Evolutionary conservation across 2,329 filamentous ascomycete species (phyloP).

Genomic region (Sporothrix globosa): DNA sequence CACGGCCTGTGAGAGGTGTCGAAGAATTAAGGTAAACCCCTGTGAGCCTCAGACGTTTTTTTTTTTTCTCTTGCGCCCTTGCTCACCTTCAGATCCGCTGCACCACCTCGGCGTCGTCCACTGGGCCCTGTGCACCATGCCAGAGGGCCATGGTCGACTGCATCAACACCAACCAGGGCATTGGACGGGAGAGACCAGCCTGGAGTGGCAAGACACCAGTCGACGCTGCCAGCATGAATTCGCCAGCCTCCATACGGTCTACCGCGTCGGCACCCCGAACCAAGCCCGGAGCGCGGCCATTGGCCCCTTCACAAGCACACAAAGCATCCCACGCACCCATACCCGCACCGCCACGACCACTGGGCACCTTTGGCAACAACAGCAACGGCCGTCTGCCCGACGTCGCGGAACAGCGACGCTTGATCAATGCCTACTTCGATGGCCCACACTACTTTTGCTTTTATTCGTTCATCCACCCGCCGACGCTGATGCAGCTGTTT

Average conservation of each 20-base stretch:
- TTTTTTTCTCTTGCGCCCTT: too few relatives aligned
- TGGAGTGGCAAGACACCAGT: neutral
- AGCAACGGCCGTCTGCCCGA: neutral
- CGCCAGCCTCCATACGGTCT: neutral
- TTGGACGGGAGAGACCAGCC: neutral
- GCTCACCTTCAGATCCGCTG: slow-evolving; percentile 16
- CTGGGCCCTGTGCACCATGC: slow-evolving; percentile 1
- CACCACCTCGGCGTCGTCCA: neutral
- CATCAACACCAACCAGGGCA: slow-evolving; percentile 22
- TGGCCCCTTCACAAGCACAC: neutral
- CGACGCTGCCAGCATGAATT: neutral
- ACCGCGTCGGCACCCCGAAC: neutral
- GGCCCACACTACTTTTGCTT: slow-evolving; percentile 30
- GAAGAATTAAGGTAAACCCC: slow-evolving; percentile 9
- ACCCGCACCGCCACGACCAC: neutral
- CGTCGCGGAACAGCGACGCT: slow-evolving; percentile 14
- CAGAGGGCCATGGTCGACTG: slow-evolving; percentile 14
- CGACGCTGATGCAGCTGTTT: slow-evolving; percentile 29
- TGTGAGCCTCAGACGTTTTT: too few relatives aligned
- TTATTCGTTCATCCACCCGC: slow-evolving; percentile 28
- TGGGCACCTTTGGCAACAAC: too few relatives aligned
- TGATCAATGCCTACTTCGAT: slow-evolving; percentile 26
- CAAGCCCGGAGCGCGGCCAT: neutral
- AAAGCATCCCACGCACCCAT: neutral
- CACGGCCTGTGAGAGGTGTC: slow-evolving; percentile 29